A percentile compares a stretch with the other conserved stretches of the same genome.
phyloP scores from a whole-genome alignment of 2,329 filamentous ascomycete species.

The Pseudocercospora crystallina region DNA sequence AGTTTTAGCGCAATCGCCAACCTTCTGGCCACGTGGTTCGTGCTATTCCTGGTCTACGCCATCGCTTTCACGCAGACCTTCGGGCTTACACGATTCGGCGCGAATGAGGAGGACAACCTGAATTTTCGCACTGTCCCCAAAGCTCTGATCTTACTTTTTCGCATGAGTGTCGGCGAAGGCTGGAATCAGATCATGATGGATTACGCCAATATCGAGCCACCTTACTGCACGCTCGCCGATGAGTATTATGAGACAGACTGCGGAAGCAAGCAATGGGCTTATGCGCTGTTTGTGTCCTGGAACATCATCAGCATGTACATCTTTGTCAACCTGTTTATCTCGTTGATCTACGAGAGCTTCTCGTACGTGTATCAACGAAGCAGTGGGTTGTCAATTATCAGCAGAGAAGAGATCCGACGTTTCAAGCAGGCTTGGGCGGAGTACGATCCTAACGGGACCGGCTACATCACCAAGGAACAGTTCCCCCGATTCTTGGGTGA shows the following conservation, averaged over 20 bases:
- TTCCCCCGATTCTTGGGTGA: constrained; percentile 87
- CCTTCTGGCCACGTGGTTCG: constrained; percentile 92
- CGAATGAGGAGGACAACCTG: constrained; percentile 70
- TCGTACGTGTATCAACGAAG: constrained; percentile 98
- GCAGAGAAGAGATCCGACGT: constrained; percentile 86
- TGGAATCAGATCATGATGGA: constrained; percentile 99
- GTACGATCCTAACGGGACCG: constrained; percentile 85
- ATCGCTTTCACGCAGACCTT: constrained; percentile 96
- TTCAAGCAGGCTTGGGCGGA: constrained; percentile 99
- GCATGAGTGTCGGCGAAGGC: constrained; percentile 88
- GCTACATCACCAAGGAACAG: constrained; percentile 84
- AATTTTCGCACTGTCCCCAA: constrained; percentile 95
- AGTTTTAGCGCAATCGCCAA: constrained; percentile 89
- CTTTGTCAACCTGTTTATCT: constrained; percentile 97
- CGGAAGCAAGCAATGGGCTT: constrained; percentile 84
- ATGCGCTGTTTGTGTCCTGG: constrained; percentile 89
- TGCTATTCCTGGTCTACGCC: constrained; percentile 92
- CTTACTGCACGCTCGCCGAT: constrained; percentile 71
- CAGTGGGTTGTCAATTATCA: constrained; percentile 85
- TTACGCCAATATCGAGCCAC: constrained; percentile 75
- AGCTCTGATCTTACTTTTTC: constrained; percentile 87
- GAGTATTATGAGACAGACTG: constrained; percentile 88
- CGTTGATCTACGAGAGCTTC: constrained; percentile 98
- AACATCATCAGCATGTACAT: constrained; percentile 99
- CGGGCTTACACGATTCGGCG: constrained; percentile 84